Evolutionary conservation across 1,284 basidiomycete genomes (phyloP), one percentile per base, ranked within the genome.

Genomic region (Sphagnurus paluster): DNA sequence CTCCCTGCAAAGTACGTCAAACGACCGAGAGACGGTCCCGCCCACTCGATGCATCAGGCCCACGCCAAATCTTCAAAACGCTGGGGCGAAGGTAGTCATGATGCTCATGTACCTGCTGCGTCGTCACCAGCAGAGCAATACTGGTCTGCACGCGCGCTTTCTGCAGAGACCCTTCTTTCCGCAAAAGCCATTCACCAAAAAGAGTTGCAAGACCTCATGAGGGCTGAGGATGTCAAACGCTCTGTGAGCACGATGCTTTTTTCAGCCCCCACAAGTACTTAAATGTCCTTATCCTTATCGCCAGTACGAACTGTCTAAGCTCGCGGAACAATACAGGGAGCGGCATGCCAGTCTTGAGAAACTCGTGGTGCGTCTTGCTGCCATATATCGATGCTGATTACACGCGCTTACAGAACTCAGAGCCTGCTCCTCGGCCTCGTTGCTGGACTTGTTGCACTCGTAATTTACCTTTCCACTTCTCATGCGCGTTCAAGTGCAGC

Each of bases 81-180:
- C 30, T 24, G 16, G 36, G 34, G 3, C 29, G 20, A 16, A 20
- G 24, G 32, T 29, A 17, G 25, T 40, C 30, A 17, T 33, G 20
- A 30, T 7, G 11, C 21, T 10, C 11, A 35, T n/a, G 20, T 34
- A 13, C 30, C 39, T 23, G 46, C 33, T 17, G 9, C 71, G 16
- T 60, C 61, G 33, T 68, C 71, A 4, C 56, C 56, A 11, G 57
- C 61, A 1, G 79, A 79, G 49, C 77, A 76, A 48, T 83, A 84
- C 56, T 86, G 83, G 84, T 78, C 78, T 13, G 63, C 74, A 14
- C 76, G 84, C 2, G 82, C 83, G 0, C 51, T 82, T 17, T 72
- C 76, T 3, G 83, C 82, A 1, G 83, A 86, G 56, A 72, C 77
- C 0, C 57, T 82, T 24, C 66, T 85, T 2, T 62, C 68, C 0